phyloP scores from a whole-genome alignment of 2,329 filamentous ascomycete species.

The Trichoderma pleuroti region DNA sequence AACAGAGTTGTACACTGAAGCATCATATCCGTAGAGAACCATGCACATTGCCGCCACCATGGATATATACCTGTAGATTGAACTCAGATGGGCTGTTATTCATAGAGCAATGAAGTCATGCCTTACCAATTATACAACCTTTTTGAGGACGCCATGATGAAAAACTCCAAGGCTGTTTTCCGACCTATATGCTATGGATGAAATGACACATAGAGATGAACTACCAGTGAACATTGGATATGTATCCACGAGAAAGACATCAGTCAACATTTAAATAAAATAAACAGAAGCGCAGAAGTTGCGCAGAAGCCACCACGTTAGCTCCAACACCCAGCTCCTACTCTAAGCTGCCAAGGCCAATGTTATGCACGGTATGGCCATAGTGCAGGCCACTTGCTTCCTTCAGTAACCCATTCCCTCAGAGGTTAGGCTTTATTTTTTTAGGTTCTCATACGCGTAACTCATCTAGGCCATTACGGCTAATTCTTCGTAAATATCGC shows the following conservation, averaged over 20 bases:
- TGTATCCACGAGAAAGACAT: background rate
- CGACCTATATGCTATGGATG: background rate
- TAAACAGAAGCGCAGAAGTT: background rate
- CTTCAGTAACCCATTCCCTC: background rate
- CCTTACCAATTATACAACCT: background rate
- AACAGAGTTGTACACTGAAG: background rate
- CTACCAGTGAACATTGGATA: background rate
- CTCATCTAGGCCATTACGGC: background rate
- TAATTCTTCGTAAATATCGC: background rate
- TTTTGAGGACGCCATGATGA: background rate
- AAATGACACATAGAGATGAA: background rate
- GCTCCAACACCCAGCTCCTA: background rate
- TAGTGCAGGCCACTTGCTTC: background rate
- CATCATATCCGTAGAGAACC: background rate
- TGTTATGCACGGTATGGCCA: background rate
- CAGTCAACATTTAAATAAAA: background rate
- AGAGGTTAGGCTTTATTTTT: background rate
- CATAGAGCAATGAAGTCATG: accelerated
- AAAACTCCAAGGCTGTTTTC: background rate
- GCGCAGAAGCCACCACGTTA: background rate
- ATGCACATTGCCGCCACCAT: constrained; percentile 8
- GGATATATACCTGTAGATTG: background rate
- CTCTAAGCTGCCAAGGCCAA: background rate
- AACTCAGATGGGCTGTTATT: background rate
- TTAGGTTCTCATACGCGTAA: background rate